Base-by-base conservation (phyloP, 169 alveolate species). In the Cryptosporidium parvum region DNA sequence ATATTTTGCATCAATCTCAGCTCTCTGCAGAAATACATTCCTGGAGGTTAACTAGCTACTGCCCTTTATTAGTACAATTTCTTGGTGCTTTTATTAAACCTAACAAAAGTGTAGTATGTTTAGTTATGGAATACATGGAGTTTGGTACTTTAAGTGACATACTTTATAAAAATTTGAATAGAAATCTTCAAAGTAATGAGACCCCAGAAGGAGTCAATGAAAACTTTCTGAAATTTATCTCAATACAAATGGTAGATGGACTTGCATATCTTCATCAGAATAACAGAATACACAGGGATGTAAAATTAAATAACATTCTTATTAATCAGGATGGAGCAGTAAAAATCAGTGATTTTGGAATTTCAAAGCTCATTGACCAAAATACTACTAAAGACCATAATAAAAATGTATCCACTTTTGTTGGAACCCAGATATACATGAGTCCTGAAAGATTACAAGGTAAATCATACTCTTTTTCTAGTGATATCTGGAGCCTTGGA, bases 381-480 rank as follows among this genome's bases (percentile, higher is more conserved):
- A 80, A 59, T 48, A 62, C 52, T 23, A 35, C 89, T 8, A 80
- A 80, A 65, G 80, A 59, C 31, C 56, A 67, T 7, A 65, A 48
- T 51, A 80, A 80, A 37, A 80, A 80, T 45, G 56, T 80, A n/a
- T 80, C 89, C 42, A 80, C 89, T 45, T 94, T 92, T 87, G 96
- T 95, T 0, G 98, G 98, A 26, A 95, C 98, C 18, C 85, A 86
- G 67, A 91, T 91, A 61, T 94, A 94, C 61, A 94, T 95, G 96
- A 93, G 96, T 45, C 98, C 98, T 70, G 98, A 95, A 92, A 93
- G 98, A 91, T 85, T 95, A 14, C 93, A 92, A 53, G 97, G 97
- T 0, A 92, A 92, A 73, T 65, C 87, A 16, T 94, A 95, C 70
- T 91, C 96, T 6, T 92, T 86, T 69, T 91, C 95, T 31, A 91